Evolutionary conservation across 306 rosid species (phyloP).

Genomic region (Amphicarpaea edgeworthii): DNA sequence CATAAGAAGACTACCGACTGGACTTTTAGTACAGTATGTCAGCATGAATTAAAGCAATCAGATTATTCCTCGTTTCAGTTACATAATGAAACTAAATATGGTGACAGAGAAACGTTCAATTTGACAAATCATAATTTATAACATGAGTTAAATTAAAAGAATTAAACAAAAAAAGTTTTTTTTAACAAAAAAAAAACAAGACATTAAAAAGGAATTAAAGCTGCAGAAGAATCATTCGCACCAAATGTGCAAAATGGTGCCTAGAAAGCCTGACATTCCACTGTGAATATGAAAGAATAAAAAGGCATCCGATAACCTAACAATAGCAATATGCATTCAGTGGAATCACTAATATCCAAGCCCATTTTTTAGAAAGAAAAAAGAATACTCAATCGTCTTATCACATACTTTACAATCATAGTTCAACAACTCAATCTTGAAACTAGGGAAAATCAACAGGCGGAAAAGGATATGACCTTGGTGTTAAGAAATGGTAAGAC

Average conservation of each 20-base stretch:
- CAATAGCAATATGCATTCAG: slow-evolving; percentile 10
- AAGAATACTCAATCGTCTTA: not conserved
- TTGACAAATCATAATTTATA: not conserved
- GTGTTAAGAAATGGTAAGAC: not conserved
- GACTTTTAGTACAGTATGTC: slow-evolving; percentile 20
- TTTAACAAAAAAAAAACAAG: not conserved
- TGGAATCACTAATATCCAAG: slow-evolving; percentile 14
- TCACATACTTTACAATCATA: not conserved
- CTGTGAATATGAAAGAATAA: not conserved
- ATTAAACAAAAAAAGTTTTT: not conserved
- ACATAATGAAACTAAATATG: not conserved
- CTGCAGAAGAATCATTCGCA: slow-evolving; percentile 4
- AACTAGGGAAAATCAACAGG: not conserved
- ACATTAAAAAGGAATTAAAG: not conserved
- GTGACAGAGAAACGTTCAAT: not conserved
- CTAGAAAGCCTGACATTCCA: slow-evolving; percentile 12
- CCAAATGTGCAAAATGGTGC: not conserved
- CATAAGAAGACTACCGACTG: slow-evolving; percentile 3
- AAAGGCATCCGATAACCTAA: slow-evolving; percentile 7
- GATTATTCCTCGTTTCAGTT: slow-evolving; percentile 1
- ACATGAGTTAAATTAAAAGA: not conserved
- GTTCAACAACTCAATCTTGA: not conserved
- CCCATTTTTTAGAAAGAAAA: not conserved
- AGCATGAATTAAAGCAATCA: slow-evolving; percentile 33
- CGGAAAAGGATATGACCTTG: too few species aligned